Evolutionary conservation across 2,329 filamentous ascomycete genomes (phyloP).

Genomic region (Ceratocystis albifundus): DNA sequence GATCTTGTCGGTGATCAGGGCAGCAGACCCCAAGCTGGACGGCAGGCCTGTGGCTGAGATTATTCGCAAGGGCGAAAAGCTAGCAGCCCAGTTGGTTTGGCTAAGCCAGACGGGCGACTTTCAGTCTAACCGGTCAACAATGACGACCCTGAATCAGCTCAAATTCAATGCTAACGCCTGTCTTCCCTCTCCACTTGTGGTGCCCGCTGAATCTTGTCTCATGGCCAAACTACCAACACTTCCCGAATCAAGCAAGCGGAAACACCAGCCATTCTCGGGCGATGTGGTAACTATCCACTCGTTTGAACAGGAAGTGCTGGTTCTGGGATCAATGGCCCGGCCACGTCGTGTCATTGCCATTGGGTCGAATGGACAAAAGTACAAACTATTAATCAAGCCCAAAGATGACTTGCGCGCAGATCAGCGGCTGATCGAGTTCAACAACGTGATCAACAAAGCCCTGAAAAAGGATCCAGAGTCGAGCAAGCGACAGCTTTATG

Average conservation of each 20-base stretch:
- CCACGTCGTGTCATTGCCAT: slow-evolving; percentile 80
- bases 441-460: slow-evolving; percentile 91
- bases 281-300: slow-evolving; percentile 72
- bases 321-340: slow-evolving; percentile 83
- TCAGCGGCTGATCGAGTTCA: slow-evolving; percentile 98
- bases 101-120: slow-evolving; percentile 69
- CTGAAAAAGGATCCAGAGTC: slow-evolving; percentile 85
- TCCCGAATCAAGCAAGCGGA: slow-evolving; percentile 55
- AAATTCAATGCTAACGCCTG: slow-evolving; percentile 67
- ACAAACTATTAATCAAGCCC: slow-evolving; percentile 89
- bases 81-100: slow-evolving; percentile 68
- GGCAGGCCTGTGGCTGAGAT: slow-evolving; percentile 40
- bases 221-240: slow-evolving; percentile 66
- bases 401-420: slow-evolving; percentile 97
- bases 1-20: slow-evolving; percentile 41
- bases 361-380: slow-evolving; percentile 77
- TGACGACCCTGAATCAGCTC: slow-evolving; percentile 63
- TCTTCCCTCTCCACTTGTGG: slow-evolving; percentile 73
- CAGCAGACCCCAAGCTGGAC: slow-evolving; percentile 15
- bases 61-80: slow-evolving; percentile 66
- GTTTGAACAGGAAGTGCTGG: slow-evolving; percentile 79
- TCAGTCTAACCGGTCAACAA: slow-evolving; percentile 53
- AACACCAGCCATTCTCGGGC: slow-evolving; percentile 75
- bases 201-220: slow-evolving; percentile 76
- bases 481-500: slow-evolving; percentile 80